Conservation (phyloP, 192 early-diverging fungal species). For the Podila epicladia region DNA sequence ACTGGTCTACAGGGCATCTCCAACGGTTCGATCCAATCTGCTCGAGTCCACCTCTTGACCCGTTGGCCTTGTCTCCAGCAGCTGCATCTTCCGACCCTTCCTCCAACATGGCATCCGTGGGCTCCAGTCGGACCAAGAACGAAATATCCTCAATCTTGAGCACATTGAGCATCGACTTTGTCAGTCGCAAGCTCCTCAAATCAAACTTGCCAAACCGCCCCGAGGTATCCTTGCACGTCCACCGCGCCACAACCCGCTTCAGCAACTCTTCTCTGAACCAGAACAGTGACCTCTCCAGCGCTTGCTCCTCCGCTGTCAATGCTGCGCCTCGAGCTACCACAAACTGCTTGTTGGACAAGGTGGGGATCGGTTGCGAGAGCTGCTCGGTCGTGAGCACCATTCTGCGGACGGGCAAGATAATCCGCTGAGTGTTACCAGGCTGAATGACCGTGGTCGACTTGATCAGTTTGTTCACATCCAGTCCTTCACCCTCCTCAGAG, state of each 20-base stretch:
- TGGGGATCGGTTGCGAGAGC: conserved; percentile 69
- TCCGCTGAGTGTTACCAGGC: conserved; percentile 56
- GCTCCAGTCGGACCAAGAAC: conserved; percentile 58
- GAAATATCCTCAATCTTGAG: conserved; percentile 70
- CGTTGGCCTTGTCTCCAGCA: background rate
- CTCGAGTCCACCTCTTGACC: conserved; percentile 21
- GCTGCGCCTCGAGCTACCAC: conserved; percentile 70
- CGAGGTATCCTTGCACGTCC: conserved; percentile 57
- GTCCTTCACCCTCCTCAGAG: conserved; percentile 48
- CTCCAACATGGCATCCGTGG: conserved; percentile 22
- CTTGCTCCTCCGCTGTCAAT: conserved; percentile 62
- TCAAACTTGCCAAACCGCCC: conserved; percentile 65
- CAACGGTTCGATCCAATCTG: conserved; percentile 55
- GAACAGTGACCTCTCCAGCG: conserved; percentile 65
- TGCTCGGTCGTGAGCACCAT: conserved; percentile 61
- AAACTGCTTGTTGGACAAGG: conserved; percentile 80
- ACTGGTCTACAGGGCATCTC: conserved; percentile 56
- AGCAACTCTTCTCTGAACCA: conserved; percentile 81
- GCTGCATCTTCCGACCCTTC: background rate
- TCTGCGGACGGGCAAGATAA: conserved; percentile 73
- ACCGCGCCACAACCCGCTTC: conserved; percentile 56
- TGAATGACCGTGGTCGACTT: conserved; percentile 49
- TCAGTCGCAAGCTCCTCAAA: conserved; percentile 64
- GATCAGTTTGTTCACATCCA: conserved; percentile 37
- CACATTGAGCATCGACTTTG: conserved; percentile 62